Evolutionary conservation across 768 basidiomycete genomes (phyloP).

Genomic region (Collybiopsis confluens): DNA sequence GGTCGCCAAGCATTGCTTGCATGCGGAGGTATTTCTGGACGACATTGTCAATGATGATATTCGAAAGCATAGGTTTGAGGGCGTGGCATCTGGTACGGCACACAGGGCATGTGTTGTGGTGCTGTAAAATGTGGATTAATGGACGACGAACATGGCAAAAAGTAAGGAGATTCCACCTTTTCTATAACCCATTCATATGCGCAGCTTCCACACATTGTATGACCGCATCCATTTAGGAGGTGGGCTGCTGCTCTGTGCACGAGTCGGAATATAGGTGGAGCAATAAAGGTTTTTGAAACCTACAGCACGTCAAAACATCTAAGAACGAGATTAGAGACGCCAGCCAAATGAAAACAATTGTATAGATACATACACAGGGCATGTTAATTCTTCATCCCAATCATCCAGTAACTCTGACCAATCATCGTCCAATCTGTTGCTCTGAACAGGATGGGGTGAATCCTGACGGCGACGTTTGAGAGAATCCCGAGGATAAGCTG

Average conservation of each 20-base stretch:
- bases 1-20: slow-evolving; percentile 30
- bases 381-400: slow-evolving; percentile 65
- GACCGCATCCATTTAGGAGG: slow-evolving; percentile 68
- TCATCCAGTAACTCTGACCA: slow-evolving; percentile 30
- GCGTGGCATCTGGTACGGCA: slow-evolving; percentile 49
- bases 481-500: background rate
- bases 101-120: slow-evolving; percentile 48
- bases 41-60: slow-evolving; percentile 55
- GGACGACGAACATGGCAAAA: background rate
- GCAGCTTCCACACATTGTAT: slow-evolving; percentile 68
- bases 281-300: slow-evolving; percentile 18
- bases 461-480: background rate
- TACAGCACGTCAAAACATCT: slow-evolving; percentile 75
- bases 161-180: slow-evolving; percentile 32
- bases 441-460: slow-evolving; percentile 25
- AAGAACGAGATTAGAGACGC: background rate
- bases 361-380: slow-evolving; percentile 58
- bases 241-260: slow-evolving; percentile 52
- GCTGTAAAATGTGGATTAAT: slow-evolving; percentile 2
- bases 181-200: slow-evolving; percentile 54
- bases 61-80: slow-evolving; percentile 52
- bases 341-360: background rate
- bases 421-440: slow-evolving; percentile 34
- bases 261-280: slow-evolving; percentile 1
- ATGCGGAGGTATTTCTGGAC: slow-evolving; percentile 60